A percentile compares a stretch with the other conserved stretches of the same genome.
Evolutionary conservation across 306 rosid species (phyloP).

Genomic region (Leucaena leucocephala): DNA sequence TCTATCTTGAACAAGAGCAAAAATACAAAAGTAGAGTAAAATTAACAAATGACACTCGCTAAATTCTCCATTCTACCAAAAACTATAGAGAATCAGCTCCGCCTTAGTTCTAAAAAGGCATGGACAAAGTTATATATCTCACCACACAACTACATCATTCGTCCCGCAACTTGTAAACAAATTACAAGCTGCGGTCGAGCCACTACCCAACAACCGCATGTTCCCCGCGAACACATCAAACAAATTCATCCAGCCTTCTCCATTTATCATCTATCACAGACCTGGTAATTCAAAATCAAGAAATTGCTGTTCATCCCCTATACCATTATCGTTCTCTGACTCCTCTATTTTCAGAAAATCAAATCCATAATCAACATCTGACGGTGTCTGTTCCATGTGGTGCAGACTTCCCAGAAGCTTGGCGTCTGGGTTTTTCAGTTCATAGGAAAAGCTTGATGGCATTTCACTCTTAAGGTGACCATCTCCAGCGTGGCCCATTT

Average conservation of each 20-base stretch:
- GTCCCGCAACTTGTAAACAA: slow-evolving; percentile 2
- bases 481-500: slow-evolving; percentile 20
- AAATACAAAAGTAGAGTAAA: slow-evolving; percentile 1
- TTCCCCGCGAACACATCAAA: background rate
- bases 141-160: background rate
- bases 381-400: slow-evolving; percentile 57
- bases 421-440: slow-evolving; percentile 67
- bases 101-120: slow-evolving; percentile 1
- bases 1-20: background rate
- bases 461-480: slow-evolving; percentile 31
- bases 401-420: slow-evolving; percentile 66
- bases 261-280: slow-evolving; percentile 24
- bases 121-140: background rate
- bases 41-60: slow-evolving; percentile 45
- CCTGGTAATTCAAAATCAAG: slow-evolving; percentile 38
- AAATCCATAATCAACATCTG: slow-evolving; percentile 51
- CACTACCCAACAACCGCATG: background rate
- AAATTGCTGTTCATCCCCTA: slow-evolving; percentile 43
- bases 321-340: slow-evolving; percentile 39
- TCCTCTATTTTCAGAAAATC: slow-evolving; percentile 63
- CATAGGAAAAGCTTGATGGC: slow-evolving; percentile 47
- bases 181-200: background rate
- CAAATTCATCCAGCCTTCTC: background rate
- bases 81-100: slow-evolving; percentile 57
- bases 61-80: slow-evolving; percentile 54